Evolutionary conservation across 2,329 filamentous ascomycete genomes (phyloP), one percentile per base, ranked within the genome.

Genomic region (Exophiala xenobiotica): DNA sequence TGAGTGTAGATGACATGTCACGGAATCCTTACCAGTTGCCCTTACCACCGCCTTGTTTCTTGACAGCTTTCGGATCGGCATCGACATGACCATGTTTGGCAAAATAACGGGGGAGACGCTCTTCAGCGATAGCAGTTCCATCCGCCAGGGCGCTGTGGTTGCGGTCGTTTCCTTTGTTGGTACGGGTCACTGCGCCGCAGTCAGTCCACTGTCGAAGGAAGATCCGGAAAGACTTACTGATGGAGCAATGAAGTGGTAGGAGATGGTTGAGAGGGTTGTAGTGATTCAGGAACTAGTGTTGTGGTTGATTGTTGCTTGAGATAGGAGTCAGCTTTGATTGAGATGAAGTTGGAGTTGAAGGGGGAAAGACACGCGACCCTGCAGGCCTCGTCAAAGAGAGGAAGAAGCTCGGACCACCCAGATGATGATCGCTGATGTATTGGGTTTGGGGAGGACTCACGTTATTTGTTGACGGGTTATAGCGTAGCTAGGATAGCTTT

Each of bases 151-250:
- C 87, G 65, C 83, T 83, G 76, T 96, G 88, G 78, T 95, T 87
- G 75, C 91, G 91, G 74, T 95, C 90, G 76, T 90, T 95, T 78
- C 80, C 82, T 79, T 97, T 99, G 83, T 92, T 89, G 61, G 92
- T 95, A 71, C 93, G 92, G 77, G 93, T 96, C 92, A 99, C 91
- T 96, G 63, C 50, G 33, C 16, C 6, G 16, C 2, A n/a, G 53
- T 53, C 41, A 53, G 29, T 14, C 27, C 14, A 31, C 18, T 7
- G 42, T 16, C 20, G 27, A 38, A 33, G 48, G 39, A 46, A 35
- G 14, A 19, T 14, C 11, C 35, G 44, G 47, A 50, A 46, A 14
- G 39, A 59, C 58, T 46, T 59, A 61, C 58, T 61, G 41, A 45
- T 61, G 46, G 23, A 45, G 18, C 26, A 22, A 46, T 43, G 39